Evolutionary conservation across 768 basidiomycete genomes (phyloP), one percentile per base, ranked within the genome.

Genomic region (Leccinum pellstonianum): DNA sequence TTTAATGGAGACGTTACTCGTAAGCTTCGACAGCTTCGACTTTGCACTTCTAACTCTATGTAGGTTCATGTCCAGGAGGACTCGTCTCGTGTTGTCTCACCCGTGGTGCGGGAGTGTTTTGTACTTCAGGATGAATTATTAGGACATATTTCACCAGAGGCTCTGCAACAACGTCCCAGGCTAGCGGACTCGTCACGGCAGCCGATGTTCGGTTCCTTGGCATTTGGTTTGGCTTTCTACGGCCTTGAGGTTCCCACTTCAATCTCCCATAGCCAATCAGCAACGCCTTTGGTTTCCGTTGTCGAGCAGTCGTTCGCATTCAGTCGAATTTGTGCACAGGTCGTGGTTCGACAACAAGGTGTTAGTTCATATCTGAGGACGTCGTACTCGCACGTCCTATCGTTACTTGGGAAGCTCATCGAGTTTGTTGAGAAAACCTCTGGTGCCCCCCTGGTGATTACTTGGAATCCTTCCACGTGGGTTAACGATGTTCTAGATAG

Each of bases 381-480:
- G 65, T 80, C 81, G 15, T 80, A 84, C 54, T 78, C 81, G n/a
- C 78, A 78, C 48, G 73, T 78, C 12, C 71, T 91, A 51, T 72
- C 75, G 0, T 73, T 90, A 11, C 73, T 90, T 37, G 77, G 79
- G 62, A 77, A 75, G 19, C 75, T 91, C 31, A 70, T 83, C 37
- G 75, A 75, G 35, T 74, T 81, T 60, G 68, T 83, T 35, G 75
- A 76, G 35, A 64, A 61, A 33, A 63, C 64, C 49, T 64, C 64
- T 17, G 73, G 77, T 3, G 63, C 70, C 3, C 62, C 79, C 1
- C 65, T 77, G 5, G 57, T 57, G 17, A 58, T 88, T 5, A 55
- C 72, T 1, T 93, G 91, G 91, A 70, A 85, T 48, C 85, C 91
- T 5, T 67, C 73, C 0, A 67, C 73, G 27, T 97, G 94, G 94